These are phyloP conservation scores for Coemansia umbellata DNA, from an alignment of 192 early-diverging fungal genomes.

Conservation along the genomic window DNA sequence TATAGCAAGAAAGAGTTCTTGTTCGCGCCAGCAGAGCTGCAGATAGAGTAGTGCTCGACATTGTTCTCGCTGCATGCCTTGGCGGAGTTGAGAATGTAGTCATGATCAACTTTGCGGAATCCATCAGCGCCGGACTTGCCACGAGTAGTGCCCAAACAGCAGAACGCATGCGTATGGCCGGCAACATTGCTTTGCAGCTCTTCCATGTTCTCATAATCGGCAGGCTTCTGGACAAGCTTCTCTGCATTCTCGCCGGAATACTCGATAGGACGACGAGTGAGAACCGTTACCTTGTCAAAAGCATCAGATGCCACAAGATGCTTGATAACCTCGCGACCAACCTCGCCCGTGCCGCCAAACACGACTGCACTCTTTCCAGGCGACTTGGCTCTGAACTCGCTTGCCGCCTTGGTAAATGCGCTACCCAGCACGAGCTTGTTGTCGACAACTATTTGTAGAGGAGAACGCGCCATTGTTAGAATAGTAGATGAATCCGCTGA, in stretches of 20 bases:
- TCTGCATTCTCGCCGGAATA: conserved; percentile 27
- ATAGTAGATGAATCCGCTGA: not conserved
- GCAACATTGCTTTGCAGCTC: conserved; percentile 23
- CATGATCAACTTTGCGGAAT: conserved; percentile 76
- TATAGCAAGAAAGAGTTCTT: conserved; percentile 65
- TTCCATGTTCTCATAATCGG: conserved; percentile 73
- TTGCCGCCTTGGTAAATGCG: conserved; percentile 20
- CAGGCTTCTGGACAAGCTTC: conserved; percentile 58
- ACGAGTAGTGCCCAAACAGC: conserved; percentile 70
- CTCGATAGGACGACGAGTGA: conserved; percentile 40
- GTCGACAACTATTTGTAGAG: conserved; percentile 24
- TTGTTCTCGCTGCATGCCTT: conserved; percentile 24
- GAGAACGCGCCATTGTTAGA: not conserved
- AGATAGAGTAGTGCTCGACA: conserved; percentile 40
- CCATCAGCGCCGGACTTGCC: conserved; percentile 61
- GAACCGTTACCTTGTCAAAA: conserved; percentile 46
- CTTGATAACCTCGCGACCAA: conserved; percentile 47
- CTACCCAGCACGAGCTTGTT: conserved; percentile 14
- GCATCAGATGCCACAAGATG: conserved; percentile 36
- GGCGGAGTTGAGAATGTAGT: conserved; percentile 59
- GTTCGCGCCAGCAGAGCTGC: conserved; percentile 52
- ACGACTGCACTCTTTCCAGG: conserved; percentile 35
- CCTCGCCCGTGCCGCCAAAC: conserved; percentile 46
- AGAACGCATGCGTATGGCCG: conserved; percentile 60
- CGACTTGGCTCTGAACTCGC: conserved; percentile 23